phyloP scores from a whole-genome alignment of 1,284 basidiomycete species.

The Cryptococcus sp. region DNA sequence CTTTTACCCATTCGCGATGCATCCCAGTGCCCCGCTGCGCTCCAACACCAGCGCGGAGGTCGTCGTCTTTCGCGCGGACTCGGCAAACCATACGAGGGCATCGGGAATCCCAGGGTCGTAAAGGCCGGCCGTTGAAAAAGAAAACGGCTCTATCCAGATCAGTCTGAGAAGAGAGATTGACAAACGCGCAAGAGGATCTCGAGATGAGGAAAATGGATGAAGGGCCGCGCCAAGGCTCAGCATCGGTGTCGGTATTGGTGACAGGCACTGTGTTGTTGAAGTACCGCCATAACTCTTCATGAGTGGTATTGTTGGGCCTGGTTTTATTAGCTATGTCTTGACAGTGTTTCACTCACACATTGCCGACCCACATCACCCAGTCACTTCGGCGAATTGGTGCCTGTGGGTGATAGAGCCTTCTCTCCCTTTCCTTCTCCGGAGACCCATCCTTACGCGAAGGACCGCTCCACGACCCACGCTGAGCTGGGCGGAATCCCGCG shows the following conservation, averaged over 20 bases:
- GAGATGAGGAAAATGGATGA: conserved; percentile 89
- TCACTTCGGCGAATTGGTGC: conserved; percentile 69
- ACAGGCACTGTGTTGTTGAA: conserved; percentile 60
- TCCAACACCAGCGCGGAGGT: conserved; percentile 84
- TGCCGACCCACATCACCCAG: conserved; percentile 85
- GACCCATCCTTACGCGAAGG: conserved; percentile 10
- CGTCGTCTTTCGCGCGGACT: conserved; percentile 80
- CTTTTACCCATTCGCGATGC: conserved; percentile 75
- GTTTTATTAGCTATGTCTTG: conserved; percentile 6
- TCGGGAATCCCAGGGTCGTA: conserved; percentile 62
- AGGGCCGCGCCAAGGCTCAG: conserved; percentile 61
- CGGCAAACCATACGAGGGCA: conserved; percentile 83
- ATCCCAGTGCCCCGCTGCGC: conserved; percentile 84
- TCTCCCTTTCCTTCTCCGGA: conserved; percentile 30
- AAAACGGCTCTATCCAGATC: conserved; percentile 69
- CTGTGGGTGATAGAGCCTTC: conserved; percentile 53
- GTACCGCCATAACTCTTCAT: conserved; percentile 86
- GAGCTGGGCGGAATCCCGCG: conserved; percentile 1
- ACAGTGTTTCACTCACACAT: conserved; percentile 44
- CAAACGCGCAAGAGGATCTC: conserved; percentile 88
- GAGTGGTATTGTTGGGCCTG: conserved; percentile 67
- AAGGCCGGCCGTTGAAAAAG: conserved; percentile 62
- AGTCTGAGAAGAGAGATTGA: conserved; percentile 74
- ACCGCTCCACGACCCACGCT: conserved; percentile 25
- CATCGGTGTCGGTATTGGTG: conserved; percentile 9